A percentile compares a stretch with the other conserved stretches of the same genome.
Conservation (phyloP, 1,284 basidiomycete genomes). For the Inonotus hispidus region DNA sequence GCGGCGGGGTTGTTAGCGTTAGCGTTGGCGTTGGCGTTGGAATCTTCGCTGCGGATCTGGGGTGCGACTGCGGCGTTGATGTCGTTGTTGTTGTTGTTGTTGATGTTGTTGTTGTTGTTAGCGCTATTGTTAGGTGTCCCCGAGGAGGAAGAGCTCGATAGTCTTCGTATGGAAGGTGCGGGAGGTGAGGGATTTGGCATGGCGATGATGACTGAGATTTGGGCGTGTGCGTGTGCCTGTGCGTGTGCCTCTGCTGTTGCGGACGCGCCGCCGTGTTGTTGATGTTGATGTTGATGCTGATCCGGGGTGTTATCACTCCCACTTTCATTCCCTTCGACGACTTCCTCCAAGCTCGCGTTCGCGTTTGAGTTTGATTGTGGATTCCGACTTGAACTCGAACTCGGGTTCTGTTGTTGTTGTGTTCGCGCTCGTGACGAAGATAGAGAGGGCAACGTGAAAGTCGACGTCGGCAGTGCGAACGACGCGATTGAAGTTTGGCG, state of each 20-base stretch:
- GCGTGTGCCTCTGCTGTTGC: no score
- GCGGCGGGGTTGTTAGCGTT: no score
- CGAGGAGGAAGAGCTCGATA: background rate
- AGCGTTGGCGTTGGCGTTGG: background rate
- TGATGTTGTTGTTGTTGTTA: background rate
- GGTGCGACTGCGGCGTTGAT: no score
- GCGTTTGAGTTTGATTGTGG: no score
- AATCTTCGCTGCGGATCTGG: background rate
- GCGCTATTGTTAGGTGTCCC: no score
- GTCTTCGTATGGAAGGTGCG: background rate
- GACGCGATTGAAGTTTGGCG: background rate
- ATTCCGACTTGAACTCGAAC: no score
- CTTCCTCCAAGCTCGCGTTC: background rate
- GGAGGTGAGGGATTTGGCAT: constrained; percentile 10
- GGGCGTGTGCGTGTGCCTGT: background rate
- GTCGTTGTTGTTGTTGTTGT: background rate
- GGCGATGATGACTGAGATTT: constrained; percentile 14
- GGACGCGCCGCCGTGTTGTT: no score
- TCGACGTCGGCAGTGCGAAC: background rate
- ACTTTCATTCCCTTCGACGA: background rate
- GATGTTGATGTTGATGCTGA: background rate
- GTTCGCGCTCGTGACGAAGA: background rate
- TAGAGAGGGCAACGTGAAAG: background rate
- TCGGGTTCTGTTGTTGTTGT: background rate
- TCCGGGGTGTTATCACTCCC: background rate